Evolutionary conservation across 352 stramenopile species (phyloP).

Genomic region (Pythium oligandrum): DNA sequence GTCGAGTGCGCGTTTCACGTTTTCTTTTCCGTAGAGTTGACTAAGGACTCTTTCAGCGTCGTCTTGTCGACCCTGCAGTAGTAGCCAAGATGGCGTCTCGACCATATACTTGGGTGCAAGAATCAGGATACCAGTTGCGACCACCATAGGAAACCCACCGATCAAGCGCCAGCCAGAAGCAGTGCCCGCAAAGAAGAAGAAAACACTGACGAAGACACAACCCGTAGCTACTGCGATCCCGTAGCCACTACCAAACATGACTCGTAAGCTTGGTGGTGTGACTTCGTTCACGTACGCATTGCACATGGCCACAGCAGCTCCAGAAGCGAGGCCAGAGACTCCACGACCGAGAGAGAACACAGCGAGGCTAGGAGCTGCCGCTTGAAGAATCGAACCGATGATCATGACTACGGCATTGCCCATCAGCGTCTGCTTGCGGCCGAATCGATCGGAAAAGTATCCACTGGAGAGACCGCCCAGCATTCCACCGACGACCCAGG

Average conservation of each 20-base stretch:
- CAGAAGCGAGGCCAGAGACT: slow-evolving; percentile 31
- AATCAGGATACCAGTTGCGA: slow-evolving; percentile 24
- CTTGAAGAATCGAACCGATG: slow-evolving; percentile 26
- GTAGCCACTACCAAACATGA: slow-evolving; percentile 31
- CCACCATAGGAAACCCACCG: slow-evolving; percentile 27
- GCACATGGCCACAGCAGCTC: slow-evolving; percentile 28
- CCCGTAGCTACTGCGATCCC: slow-evolving; percentile 24
- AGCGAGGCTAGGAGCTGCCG: slow-evolving; percentile 28
- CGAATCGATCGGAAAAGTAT: slow-evolving; percentile 27
- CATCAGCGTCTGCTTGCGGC: slow-evolving; percentile 25
- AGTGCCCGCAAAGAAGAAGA: slow-evolving; percentile 29
- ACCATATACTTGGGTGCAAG: slow-evolving; percentile 19
- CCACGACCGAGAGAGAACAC: slow-evolving; percentile 33
- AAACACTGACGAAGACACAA: slow-evolving; percentile 22
- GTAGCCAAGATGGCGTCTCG: slow-evolving; percentile 31
- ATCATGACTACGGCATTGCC: slow-evolving; percentile 34
- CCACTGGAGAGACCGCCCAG: slow-evolving; percentile 28
- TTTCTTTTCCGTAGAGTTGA: slow-evolving; percentile 20
- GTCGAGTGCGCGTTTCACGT: too few relatives aligned
- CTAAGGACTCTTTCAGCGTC: slow-evolving; percentile 23
- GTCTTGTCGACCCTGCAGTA: slow-evolving; percentile 18
- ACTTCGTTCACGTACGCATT: slow-evolving; percentile 33
- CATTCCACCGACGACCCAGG: slow-evolving; percentile 32
- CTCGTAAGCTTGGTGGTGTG: slow-evolving; percentile 23
- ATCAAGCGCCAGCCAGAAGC: slow-evolving; percentile 33